These are phyloP conservation scores for Ormosia emarginata DNA, from an alignment of 306 rosid species.

Conservation along the genomic window DNA sequence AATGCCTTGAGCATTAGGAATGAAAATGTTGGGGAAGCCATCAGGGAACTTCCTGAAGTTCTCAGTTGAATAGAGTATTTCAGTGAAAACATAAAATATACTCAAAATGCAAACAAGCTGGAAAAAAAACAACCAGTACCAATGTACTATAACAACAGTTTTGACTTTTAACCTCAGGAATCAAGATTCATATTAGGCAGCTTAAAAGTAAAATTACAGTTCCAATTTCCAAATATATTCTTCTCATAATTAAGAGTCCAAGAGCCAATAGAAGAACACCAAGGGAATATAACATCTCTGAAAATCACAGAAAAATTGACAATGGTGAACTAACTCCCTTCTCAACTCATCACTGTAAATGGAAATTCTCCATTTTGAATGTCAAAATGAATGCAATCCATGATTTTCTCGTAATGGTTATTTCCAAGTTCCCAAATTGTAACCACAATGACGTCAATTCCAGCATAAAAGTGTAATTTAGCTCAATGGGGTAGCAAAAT, in stretches of 20 bases:
- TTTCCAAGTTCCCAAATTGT: slow-evolving; percentile 8
- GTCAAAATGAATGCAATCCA: not conserved
- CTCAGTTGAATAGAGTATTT: slow-evolving; percentile 28
- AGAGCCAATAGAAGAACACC: not conserved
- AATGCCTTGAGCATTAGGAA: slow-evolving; percentile 91
- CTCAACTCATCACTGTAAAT: not conserved
- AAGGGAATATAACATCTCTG: not conserved
- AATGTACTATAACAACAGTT: not conserved
- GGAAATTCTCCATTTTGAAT: not conserved
- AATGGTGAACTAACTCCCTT: not conserved
- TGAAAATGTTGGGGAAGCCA: slow-evolving; percentile 96
- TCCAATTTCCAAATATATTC: not conserved
- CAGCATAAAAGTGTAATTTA: not conserved
- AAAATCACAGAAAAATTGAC: not conserved
- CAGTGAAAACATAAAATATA: slow-evolving; percentile 19
- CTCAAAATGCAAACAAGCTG: not conserved
- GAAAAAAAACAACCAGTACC: not conserved
- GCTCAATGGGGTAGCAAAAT: not conserved
- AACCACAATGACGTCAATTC: not conserved
- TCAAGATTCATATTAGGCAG: not conserved
- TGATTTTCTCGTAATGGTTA: not conserved
- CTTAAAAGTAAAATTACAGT: not conserved
- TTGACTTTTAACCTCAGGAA: not conserved
- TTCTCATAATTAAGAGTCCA: not conserved
- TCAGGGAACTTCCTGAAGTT: slow-evolving; percentile 83